Conservation (phyloP, 192 early-diverging fungal genomes). For the Podila verticillata region DNA sequence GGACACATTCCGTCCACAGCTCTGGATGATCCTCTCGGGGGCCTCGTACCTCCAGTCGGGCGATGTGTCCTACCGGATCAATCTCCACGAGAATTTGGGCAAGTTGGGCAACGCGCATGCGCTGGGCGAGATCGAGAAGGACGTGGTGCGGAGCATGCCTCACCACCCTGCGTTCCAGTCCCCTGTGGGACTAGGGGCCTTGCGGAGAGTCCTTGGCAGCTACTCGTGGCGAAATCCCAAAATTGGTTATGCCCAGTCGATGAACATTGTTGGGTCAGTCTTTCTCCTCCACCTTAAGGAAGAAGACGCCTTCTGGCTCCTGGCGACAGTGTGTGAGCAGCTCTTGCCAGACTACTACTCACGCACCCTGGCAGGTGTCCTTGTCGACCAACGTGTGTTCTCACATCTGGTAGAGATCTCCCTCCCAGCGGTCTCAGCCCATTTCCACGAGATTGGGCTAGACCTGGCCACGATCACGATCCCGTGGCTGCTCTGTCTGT, state of each 20-base stretch:
- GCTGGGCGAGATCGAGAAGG: slow-evolving; percentile 40
- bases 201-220: slow-evolving; percentile 26
- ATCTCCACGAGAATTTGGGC: slow-evolving; percentile 1
- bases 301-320: slow-evolving; percentile 44
- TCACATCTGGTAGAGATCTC: slow-evolving; percentile 23
- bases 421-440: slow-evolving; percentile 11
- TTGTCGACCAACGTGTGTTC: slow-evolving; percentile 44
- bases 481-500: slow-evolving; percentile 44
- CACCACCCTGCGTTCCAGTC: slow-evolving; percentile 46
- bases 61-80: slow-evolving; percentile 22
- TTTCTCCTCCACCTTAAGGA: slow-evolving; percentile 42
- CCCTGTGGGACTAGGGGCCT: slow-evolving; percentile 19
- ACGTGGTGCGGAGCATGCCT: slow-evolving; percentile 45
- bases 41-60: slow-evolving; percentile 23
- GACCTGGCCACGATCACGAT: slow-evolving; percentile 44
- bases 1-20: slow-evolving; percentile 35
- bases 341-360: slow-evolving; percentile 48
- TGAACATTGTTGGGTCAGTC: slow-evolving; percentile 42
- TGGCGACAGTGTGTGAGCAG: slow-evolving; percentile 39
- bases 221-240: slow-evolving; percentile 34
- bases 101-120: neutral
- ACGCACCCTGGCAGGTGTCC: slow-evolving; percentile 20
- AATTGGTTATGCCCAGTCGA: slow-evolving; percentile 48
- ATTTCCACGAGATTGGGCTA: slow-evolving; percentile 32
- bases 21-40: slow-evolving; percentile 45